These are phyloP conservation scores for Phytophthora sojae DNA, from an alignment of 352 stramenopile species.

Conservation along the genomic window DNA sequence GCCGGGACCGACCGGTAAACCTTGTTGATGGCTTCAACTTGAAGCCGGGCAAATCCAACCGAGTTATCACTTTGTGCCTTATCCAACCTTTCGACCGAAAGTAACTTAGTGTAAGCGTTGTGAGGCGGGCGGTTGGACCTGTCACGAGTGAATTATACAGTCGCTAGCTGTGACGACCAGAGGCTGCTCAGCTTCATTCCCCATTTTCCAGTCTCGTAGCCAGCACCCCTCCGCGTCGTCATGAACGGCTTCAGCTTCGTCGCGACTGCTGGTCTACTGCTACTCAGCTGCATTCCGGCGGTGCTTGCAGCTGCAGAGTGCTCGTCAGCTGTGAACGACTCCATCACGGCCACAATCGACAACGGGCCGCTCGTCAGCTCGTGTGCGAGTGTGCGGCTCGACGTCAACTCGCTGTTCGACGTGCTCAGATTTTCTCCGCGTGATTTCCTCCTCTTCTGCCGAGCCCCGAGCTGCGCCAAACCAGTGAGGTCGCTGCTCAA, in stretches of 20 bases:
- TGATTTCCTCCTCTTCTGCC: constrained; percentile 21
- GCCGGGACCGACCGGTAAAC: no score
- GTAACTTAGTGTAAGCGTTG: neutral
- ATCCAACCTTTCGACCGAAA: neutral
- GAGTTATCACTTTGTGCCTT: constrained; percentile 8
- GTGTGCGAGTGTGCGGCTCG: neutral
- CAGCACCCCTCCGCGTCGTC: neutral
- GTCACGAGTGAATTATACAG: neutral
- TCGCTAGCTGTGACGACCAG: neutral
- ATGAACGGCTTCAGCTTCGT: neutral
- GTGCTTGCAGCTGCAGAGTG: neutral
- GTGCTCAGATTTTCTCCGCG: constrained; percentile 7
- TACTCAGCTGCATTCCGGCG: neutral
- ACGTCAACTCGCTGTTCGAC: constrained; percentile 15
- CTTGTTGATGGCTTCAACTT: no score
- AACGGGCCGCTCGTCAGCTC: constrained; percentile 7
- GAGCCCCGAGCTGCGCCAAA: constrained; percentile 7
- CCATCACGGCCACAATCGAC: constrained; percentile 10
- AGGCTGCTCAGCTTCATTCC: neutral
- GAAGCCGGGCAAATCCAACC: neutral
- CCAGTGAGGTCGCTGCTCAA: constrained; percentile 3
- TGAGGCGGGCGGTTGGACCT: neutral
- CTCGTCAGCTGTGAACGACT: neutral
- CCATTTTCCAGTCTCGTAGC: neutral
- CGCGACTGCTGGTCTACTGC: neutral